Evolutionary conservation across 768 basidiomycete genomes (phyloP), one percentile per base, ranked within the genome.

Genomic region (Zangia roseola): DNA sequence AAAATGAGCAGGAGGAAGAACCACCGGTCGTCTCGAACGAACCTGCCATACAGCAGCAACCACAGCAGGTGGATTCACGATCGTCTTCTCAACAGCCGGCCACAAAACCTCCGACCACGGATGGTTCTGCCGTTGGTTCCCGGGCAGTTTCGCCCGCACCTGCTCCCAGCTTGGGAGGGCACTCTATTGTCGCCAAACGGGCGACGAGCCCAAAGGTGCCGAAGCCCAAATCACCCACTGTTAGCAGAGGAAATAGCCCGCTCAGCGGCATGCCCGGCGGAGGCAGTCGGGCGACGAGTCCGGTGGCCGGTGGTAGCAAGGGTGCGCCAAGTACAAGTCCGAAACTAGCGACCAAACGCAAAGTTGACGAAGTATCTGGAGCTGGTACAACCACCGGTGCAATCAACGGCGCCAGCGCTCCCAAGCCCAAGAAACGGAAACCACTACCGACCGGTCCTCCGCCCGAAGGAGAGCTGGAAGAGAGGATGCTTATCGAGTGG

Each of bases 171-270:
- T 74, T 84, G 55, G 83, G 86, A 31, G 90, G 89, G 0, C 88
- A 91, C 68, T 88, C 85, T 2, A 61, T 88, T 20, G 80, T 94
- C 14, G 91, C 91, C 2, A 87, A 86, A 68, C 82, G 91, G 16
- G 91, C 91, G 4, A 91, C 89, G 2, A 91, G 88, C 53, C 91
- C 90, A 5, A 89, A 88, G 58, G 73, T 68, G 10, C 79, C 81
- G 4, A 88, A 86, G 63, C 70, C 71, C 9, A 85, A 81, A 57
- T 53, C 76, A 10, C 63, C 67, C 38, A 68, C 54, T 37, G 62
- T 54, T 21, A 83, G 79, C 60, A 74, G 84, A 50, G 82, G 77
- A 14, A 76, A 72, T 44, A 86, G 83, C 60, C 85, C 86, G 10
- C 70, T 85, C 7, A 57, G 58, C 31, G 67, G 61, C 2, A 64